Evolutionary conservation across 2,329 filamentous ascomycete species (phyloP).

Genomic region (Ophioceras dolichostomum): DNA sequence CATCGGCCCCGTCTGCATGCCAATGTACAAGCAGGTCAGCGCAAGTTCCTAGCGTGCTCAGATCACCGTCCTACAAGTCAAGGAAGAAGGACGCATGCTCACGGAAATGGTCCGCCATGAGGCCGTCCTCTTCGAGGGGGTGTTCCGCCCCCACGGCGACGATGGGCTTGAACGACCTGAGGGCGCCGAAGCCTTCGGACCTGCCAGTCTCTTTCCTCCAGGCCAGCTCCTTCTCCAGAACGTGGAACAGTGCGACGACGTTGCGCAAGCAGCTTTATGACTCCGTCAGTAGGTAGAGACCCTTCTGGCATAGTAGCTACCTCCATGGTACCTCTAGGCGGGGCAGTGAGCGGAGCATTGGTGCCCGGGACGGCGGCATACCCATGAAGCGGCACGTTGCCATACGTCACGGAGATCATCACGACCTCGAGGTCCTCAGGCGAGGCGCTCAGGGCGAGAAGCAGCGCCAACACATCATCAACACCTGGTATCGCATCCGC

Average conservation of each 20-base stretch:
- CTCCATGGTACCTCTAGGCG: background rate
- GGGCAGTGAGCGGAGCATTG: background rate
- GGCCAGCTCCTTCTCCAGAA: slow-evolving; percentile 75
- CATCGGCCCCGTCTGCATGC: slow-evolving; percentile 56
- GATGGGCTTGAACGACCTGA: slow-evolving; percentile 64
- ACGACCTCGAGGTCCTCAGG: slow-evolving; percentile 77
- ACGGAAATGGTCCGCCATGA: slow-evolving; percentile 86
- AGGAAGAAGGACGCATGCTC: no score
- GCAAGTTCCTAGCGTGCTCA: no score
- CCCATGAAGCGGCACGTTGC: slow-evolving; percentile 82
- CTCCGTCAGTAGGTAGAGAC: background rate
- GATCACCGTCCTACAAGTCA: no score
- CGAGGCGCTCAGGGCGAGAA: slow-evolving; percentile 72
- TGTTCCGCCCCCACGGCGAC: slow-evolving; percentile 80
- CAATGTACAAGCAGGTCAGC: no score
- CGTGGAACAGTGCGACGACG: slow-evolving; percentile 79
- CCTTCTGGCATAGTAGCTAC: slow-evolving; percentile 1
- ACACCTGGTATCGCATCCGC: no score
- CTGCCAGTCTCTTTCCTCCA: slow-evolving; percentile 65
- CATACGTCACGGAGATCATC: slow-evolving; percentile 83
- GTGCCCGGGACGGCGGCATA: slow-evolving; percentile 24
- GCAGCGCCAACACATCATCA: slow-evolving; percentile 81
- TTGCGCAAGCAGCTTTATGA: slow-evolving; percentile 68
- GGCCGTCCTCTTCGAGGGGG: slow-evolving; percentile 68
- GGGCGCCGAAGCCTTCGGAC: slow-evolving; percentile 57